A percentile compares a stretch with the other conserved stretches of the same genome.
phyloP scores from a whole-genome alignment of 139 green algal species.

The Chlamydomonas urium region DNA sequence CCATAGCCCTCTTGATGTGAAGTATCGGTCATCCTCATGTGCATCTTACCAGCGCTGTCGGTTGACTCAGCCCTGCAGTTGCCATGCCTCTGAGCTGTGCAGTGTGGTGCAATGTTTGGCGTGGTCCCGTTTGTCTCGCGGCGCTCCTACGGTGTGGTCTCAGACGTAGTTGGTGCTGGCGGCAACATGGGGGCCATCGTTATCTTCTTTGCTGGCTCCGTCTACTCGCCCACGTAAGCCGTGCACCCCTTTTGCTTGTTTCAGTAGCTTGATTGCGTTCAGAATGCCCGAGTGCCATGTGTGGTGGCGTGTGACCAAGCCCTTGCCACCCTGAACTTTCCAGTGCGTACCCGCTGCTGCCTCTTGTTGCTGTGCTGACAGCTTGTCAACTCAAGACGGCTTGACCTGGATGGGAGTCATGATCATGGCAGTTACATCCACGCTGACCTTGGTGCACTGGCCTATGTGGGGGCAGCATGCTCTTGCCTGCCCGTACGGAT shows the following conservation, averaged over 20 bases:
- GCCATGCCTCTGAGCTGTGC: too few species aligned
- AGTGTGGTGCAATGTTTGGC: constrained; percentile 67
- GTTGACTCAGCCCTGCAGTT: too few species aligned
- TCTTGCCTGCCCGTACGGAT: constrained; percentile 60
- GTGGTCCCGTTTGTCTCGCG: constrained; percentile 86
- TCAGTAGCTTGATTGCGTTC: too few species aligned
- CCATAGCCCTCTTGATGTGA: too few species aligned
- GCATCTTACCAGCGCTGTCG: too few species aligned
- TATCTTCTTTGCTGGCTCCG: constrained; percentile 75
- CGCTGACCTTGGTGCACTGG: constrained; percentile 77
- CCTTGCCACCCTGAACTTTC: too few species aligned
- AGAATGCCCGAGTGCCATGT: too few species aligned
- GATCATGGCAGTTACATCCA: constrained; percentile 65
- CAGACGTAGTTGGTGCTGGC: constrained; percentile 84
- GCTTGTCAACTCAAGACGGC: constrained; percentile 38
- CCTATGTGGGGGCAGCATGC: constrained; percentile 91
- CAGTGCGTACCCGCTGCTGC: too few species aligned
- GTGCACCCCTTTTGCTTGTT: too few species aligned
- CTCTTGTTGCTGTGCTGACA: neutral
- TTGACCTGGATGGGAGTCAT: constrained; percentile 84
- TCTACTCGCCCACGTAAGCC: neutral
- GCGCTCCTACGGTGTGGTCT: constrained; percentile 76
- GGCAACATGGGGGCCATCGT: constrained; percentile 79
- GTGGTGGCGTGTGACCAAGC: too few species aligned
- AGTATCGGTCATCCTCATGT: too few species aligned